A percentile compares a stretch with the other conserved stretches of the same genome.
Evolutionary conservation across 768 basidiomycete genomes (phyloP).

Genomic region (Lactarius tabidus): DNA sequence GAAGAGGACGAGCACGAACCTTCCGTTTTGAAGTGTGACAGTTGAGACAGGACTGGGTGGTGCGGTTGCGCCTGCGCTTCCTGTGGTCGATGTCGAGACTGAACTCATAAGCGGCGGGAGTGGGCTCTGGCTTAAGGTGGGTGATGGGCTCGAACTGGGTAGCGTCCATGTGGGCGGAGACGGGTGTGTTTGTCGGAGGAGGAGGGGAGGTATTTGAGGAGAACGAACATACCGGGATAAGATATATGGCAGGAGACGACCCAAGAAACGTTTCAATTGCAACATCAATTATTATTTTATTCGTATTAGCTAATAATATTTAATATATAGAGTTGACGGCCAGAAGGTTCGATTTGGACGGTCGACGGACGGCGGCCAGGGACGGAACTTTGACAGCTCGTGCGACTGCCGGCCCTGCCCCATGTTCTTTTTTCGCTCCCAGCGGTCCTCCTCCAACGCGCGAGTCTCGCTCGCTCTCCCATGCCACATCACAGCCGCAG

Average conservation of each 20-base stretch:
- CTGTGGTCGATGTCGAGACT: constrained; percentile 68
- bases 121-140: constrained; percentile 45
- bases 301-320: background rate
- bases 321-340: background rate
- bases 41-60: constrained; percentile 81
- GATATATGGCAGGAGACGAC: constrained; percentile 1
- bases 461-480: constrained; percentile 23
- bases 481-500: constrained; percentile 26
- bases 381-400: constrained; percentile 25
- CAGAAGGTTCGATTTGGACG: constrained; percentile 13
- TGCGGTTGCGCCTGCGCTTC: constrained; percentile 86
- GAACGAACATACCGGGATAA: constrained; percentile 19
- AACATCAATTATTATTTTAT: background rate
- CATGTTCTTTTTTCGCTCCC: constrained; percentile 24
- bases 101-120: constrained; percentile 35
- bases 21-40: constrained; percentile 95
- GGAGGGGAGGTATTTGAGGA: constrained; percentile 22
- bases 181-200: constrained; percentile 17
- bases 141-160: constrained; percentile 20
- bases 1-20: constrained; percentile 40
- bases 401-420: constrained; percentile 23
- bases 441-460: constrained; percentile 19
- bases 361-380: constrained; percentile 18
- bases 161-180: constrained; percentile 37
- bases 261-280: background rate